Evolutionary conservation across 495 filamentous ascomycete species (phyloP).

Genomic region (Pyrenula massariospora): DNA sequence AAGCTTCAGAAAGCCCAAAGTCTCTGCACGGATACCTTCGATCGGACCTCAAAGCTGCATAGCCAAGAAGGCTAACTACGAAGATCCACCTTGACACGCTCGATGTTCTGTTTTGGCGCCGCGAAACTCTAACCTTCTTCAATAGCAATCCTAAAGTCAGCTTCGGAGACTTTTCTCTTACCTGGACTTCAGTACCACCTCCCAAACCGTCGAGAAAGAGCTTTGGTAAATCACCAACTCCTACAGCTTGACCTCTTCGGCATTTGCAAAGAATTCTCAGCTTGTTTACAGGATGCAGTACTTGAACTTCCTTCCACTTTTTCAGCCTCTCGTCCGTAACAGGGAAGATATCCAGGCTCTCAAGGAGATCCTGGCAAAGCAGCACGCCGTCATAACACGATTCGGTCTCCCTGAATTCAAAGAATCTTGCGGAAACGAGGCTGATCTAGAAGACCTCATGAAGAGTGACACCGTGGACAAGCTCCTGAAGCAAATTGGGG

Average conservation of each 20-base stretch:
- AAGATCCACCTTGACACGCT: background rate
- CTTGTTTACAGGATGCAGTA: too few species aligned
- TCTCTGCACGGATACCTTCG: background rate
- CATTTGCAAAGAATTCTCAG: too few species aligned
- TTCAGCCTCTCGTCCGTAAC: background rate
- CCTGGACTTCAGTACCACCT: too few species aligned
- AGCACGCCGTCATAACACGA: background rate
- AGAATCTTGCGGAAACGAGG: background rate
- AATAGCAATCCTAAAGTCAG: too few species aligned
- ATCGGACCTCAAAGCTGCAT: background rate
- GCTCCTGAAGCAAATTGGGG: background rate
- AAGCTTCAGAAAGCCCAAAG: background rate
- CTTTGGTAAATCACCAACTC: too few species aligned
- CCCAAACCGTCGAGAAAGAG: too few species aligned
- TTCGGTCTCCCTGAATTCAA: background rate
- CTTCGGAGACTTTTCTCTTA: too few species aligned
- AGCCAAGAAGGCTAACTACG: background rate
- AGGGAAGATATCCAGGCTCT: background rate
- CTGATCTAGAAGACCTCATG: background rate
- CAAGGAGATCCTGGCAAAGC: background rate
- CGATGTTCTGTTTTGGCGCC: background rate
- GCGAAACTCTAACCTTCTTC: too few species aligned
- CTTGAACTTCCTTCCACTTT: background rate
- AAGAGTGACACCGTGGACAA: too few species aligned
- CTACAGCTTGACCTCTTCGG: too few species aligned